Conservation (phyloP, 1,139 yeast species). For the Suhomyces bolitotheri region DNA sequence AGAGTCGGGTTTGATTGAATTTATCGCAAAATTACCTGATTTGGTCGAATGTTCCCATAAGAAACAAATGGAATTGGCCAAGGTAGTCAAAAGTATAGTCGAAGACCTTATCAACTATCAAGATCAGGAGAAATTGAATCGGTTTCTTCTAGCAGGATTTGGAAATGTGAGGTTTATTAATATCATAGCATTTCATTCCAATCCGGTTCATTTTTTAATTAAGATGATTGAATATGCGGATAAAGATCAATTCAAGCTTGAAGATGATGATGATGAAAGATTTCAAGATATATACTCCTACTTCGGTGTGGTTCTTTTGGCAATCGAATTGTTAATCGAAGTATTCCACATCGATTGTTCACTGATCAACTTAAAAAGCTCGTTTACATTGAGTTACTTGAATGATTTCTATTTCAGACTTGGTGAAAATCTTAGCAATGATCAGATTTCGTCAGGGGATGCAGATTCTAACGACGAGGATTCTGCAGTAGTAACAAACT, state of each 20-base stretch:
- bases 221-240: conserved; percentile 39
- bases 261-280: conserved; percentile 55
- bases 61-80: conserved; percentile 38
- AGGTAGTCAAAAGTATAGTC: conserved; percentile 33
- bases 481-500: conserved; percentile 33
- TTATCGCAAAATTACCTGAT: conserved; percentile 22
- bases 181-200: conserved; percentile 35
- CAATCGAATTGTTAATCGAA: conserved; percentile 46
- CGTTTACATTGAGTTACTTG: conserved; percentile 37
- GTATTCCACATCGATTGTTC: conserved; percentile 45
- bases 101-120: conserved; percentile 40
- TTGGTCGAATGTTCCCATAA: conserved; percentile 43
- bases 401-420: conserved; percentile 36
- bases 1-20: conserved; percentile 50
- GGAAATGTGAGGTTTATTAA: conserved; percentile 43
- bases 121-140: conserved; percentile 46
- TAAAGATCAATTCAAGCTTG: conserved; percentile 33
- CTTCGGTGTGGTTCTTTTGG: conserved; percentile 59
- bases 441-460: conserved; percentile 14
- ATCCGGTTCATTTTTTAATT: conserved; percentile 25
- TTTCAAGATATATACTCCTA: conserved; percentile 71
- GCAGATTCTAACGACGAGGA: conserved; percentile 25
- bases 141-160: conserved; percentile 50
- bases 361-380: conserved; percentile 25
- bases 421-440: conserved; percentile 32